phyloP scores from a whole-genome alignment of 257 asterid species.

The Solanum peruvianum region DNA sequence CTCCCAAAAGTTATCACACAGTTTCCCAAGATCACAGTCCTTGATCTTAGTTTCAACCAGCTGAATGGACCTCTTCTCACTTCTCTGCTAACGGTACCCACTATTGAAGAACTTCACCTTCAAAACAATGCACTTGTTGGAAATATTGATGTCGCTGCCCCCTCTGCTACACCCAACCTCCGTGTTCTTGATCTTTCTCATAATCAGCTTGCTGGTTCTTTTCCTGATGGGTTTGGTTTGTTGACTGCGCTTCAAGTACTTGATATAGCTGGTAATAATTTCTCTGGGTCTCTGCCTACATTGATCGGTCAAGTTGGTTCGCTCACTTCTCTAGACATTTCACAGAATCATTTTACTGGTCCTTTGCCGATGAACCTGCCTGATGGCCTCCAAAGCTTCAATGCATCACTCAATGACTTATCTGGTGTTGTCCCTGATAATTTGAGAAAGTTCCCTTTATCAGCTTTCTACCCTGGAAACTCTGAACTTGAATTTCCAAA shows the following conservation, averaged over 20 bases:
- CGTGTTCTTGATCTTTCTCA: constrained; percentile 62
- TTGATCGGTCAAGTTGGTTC: constrained; percentile 37
- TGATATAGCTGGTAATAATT: constrained; percentile 53
- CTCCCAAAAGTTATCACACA: constrained; percentile 52
- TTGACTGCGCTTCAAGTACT: constrained; percentile 51
- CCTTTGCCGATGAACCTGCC: constrained; percentile 57
- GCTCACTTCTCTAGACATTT: constrained; percentile 44
- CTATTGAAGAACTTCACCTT: constrained; percentile 67
- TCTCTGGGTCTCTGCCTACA: constrained; percentile 63
- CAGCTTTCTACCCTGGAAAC: constrained; percentile 93
- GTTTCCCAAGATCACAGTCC: constrained; percentile 61
- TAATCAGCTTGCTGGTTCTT: constrained; percentile 42
- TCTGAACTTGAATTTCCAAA: constrained; percentile 66
- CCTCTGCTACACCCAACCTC: constrained; percentile 32
- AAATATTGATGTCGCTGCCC: constrained; percentile 35
- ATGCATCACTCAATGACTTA: constrained; percentile 74
- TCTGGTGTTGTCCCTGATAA: constrained; percentile 89
- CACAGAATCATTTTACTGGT: constrained; percentile 66
- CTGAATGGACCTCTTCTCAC: constrained; percentile 60
- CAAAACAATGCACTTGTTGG: constrained; percentile 58
- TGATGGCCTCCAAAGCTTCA: constrained; percentile 54
- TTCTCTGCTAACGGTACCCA: constrained; percentile 43
- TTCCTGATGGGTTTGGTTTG: constrained; percentile 60
- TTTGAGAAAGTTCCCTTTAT: constrained; percentile 65
- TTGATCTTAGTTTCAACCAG: constrained; percentile 85